Evolutionary conservation across 75 land plant species (phyloP).

Genomic region (Cupressus sempervirens): DNA sequence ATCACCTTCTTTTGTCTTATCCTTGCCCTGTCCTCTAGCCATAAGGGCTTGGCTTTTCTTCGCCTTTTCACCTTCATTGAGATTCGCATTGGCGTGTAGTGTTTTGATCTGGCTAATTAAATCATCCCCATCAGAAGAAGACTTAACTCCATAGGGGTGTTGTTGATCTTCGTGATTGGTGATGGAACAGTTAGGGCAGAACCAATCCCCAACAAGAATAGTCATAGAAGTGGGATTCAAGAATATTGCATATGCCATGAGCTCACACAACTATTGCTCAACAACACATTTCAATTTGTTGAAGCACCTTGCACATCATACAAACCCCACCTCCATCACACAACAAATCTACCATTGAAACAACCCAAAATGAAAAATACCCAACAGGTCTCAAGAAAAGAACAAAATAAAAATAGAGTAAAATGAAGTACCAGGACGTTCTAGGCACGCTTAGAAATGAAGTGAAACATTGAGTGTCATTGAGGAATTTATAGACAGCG

Average conservation of each 20-base stretch:
- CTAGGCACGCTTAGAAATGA: too few species aligned
- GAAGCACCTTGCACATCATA: slow-evolving; percentile 63
- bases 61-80: slow-evolving; percentile 73
- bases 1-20: background rate
- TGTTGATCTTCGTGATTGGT: background rate
- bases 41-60: slow-evolving; percentile 61
- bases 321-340: slow-evolving; percentile 80
- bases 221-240: slow-evolving; percentile 43
- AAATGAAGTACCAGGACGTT: too few species aligned
- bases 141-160: background rate
- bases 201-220: slow-evolving; percentile 43
- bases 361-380: background rate
- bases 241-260: slow-evolving; percentile 84
- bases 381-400: too few species aligned
- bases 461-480: too few species aligned
- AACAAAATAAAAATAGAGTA: too few species aligned
- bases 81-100: slow-evolving; percentile 55
- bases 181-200: slow-evolving; percentile 71
- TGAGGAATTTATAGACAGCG: too few species aligned
- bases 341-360: slow-evolving; percentile 51
- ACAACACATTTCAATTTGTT: slow-evolving; percentile 41
- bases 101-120: slow-evolving; percentile 54
- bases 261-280: slow-evolving; percentile 65
- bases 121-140: slow-evolving; percentile 14
- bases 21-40: slow-evolving; percentile 20